Conservation (phyloP, 768 basidiomycete genomes). For the Auricularia heimuer region DNA sequence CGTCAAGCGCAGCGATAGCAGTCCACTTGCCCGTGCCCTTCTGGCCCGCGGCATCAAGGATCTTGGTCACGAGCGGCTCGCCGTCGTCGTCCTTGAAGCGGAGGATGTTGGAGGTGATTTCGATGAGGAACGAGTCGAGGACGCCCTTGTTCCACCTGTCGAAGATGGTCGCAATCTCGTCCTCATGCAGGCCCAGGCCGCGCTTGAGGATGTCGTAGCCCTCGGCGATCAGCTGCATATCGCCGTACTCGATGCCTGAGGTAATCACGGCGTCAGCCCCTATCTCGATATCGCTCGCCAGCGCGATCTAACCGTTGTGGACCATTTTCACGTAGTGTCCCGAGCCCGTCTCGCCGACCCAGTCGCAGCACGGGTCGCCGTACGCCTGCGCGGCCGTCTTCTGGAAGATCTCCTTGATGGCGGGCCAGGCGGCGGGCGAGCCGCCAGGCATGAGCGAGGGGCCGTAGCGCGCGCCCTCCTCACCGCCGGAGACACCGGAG, state of each 20-base stretch:
- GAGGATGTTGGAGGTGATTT: constrained; percentile 95
- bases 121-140: constrained; percentile 98
- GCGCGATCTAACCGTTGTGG: constrained; percentile 62
- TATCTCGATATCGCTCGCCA: background rate
- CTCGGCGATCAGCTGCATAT: constrained; percentile 99
- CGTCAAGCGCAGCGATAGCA: constrained; percentile 90
- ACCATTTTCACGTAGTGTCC: constrained; percentile 99
- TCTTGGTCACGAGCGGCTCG: constrained; percentile 81
- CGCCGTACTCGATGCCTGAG: constrained; percentile 95
- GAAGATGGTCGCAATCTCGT: constrained; percentile 93
- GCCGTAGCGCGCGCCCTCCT: constrained; percentile 95
- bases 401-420: constrained; percentile 98
- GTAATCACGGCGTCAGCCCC: background rate
- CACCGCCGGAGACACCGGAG: constrained; percentile 97
- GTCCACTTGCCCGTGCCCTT: constrained; percentile 99
- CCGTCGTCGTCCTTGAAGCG: constrained; percentile 96
- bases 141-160: constrained; percentile 95
- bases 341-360: constrained; percentile 93
- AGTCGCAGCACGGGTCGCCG: constrained; percentile 97
- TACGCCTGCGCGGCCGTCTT: constrained; percentile 90
- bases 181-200: constrained; percentile 76
- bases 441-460: constrained; percentile 99
- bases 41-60: constrained; percentile 93
- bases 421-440: constrained; percentile 85
- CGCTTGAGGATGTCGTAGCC: constrained; percentile 98